These are phyloP conservation scores for Solanum pinnatisectum DNA, from an alignment of 257 asterid species.

Conservation along the genomic window DNA sequence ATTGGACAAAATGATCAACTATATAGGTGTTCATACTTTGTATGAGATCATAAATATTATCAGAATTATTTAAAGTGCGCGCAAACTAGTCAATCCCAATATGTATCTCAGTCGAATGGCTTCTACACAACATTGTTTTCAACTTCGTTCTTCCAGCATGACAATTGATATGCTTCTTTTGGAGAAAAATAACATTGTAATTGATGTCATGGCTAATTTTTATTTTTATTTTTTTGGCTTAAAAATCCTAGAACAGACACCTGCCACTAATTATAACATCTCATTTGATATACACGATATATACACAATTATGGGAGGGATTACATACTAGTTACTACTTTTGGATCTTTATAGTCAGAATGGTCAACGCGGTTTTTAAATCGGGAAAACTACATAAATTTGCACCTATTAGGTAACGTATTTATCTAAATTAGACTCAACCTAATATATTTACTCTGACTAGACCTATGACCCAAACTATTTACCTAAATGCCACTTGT, in stretches of 20 bases:
- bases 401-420: too few relatives aligned
- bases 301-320: neutral
- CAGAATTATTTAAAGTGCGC: neutral
- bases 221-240: neutral
- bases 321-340: neutral
- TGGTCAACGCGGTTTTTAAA: neutral
- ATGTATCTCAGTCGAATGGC: neutral
- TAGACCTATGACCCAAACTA: too few relatives aligned
- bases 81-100: neutral
- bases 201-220: neutral
- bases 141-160: neutral
- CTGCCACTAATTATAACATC: neutral
- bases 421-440: too few relatives aligned
- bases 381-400: neutral
- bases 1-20: neutral
- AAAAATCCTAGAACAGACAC: neutral
- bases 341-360: neutral
- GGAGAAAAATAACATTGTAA: neutral
- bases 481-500: rapidly evolving
- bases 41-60: neutral
- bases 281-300: neutral
- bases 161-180: neutral
- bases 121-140: neutral
- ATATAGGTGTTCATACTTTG: neutral
- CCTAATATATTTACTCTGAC: too few relatives aligned